These are phyloP conservation scores for Globisporangium canariense DNA, from an alignment of 352 stramenopile genomes.

Conservation along the genomic window DNA sequence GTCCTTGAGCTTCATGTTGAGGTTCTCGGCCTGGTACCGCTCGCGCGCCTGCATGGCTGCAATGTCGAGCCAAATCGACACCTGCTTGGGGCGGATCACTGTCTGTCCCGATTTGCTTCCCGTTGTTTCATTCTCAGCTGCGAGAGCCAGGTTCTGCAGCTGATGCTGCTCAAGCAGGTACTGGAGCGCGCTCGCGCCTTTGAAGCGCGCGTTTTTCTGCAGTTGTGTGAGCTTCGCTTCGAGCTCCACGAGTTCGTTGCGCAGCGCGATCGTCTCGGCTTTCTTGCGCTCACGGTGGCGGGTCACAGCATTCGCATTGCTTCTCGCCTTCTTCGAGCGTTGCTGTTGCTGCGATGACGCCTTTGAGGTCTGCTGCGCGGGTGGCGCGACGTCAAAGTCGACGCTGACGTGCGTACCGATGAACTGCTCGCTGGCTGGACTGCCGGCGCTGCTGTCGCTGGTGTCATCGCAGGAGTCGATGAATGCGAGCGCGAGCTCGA, in stretches of 20 bases:
- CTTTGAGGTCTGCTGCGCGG: not conserved
- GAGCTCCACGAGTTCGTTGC: slow-evolving; percentile 11
- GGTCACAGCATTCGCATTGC: slow-evolving; percentile 14
- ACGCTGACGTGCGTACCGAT: not conserved
- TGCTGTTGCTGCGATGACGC: slow-evolving; percentile 2
- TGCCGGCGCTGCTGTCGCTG: not conserved
- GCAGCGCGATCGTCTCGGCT: slow-evolving; percentile 6
- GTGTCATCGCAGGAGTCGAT: slow-evolving; percentile 18
- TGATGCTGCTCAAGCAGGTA: slow-evolving; percentile 13
- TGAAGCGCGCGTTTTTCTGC: not conserved
- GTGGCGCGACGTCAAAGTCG: not conserved
- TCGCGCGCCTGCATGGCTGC: slow-evolving; percentile 43
- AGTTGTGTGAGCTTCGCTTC: slow-evolving; percentile 11
- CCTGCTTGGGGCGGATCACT: slow-evolving; percentile 12
- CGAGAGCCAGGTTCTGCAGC: not conserved
- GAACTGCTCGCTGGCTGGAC: slow-evolving; percentile 1
- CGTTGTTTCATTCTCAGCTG: not conserved
- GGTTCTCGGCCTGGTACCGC: slow-evolving; percentile 34
- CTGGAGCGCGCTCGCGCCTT: not conserved
- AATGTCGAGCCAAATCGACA: slow-evolving; percentile 43
- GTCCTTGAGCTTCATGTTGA: slow-evolving; percentile 43
- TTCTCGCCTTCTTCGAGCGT: slow-evolving; percentile 4
- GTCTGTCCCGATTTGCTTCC: not conserved
- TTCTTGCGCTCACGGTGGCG: slow-evolving; percentile 18
- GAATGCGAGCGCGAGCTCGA: slow-evolving; percentile 21